Percentiles rank a stretch among this genome's conserved stretches.
Evolutionary conservation across 2,329 filamentous ascomycete genomes (phyloP).

Genomic region (Aspergillus cejpii): DNA sequence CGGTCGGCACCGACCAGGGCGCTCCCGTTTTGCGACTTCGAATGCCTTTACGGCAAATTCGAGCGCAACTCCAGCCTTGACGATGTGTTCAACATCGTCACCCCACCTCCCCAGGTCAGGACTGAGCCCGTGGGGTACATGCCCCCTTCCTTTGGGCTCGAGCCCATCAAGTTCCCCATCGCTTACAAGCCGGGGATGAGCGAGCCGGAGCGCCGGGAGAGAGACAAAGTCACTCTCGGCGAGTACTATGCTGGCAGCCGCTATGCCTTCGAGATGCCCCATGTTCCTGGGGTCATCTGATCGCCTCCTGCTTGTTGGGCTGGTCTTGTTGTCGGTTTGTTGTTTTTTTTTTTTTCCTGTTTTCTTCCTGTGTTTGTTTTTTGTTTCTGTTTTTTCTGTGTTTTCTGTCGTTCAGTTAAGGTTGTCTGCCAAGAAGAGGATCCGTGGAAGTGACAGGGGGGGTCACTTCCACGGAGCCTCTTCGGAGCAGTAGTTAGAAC

Average conservation of each 20-base stretch:
- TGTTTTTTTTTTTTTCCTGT: background rate
- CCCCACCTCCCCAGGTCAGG: too few relatives aligned
- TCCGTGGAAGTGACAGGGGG: too few relatives aligned
- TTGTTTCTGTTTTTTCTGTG: background rate
- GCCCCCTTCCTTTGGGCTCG: background rate
- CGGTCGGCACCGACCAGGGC: too few relatives aligned
- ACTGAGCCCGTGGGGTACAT: too few relatives aligned
- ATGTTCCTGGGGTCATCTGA: background rate
- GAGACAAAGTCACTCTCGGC: background rate
- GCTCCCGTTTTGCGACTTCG: background rate
- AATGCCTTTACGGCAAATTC: background rate
- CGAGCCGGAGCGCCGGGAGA: background rate
- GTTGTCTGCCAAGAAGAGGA: constrained; percentile 5
- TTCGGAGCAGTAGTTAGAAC: background rate
- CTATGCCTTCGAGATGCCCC: background rate
- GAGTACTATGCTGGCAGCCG: background rate
- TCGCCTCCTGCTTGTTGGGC: background rate
- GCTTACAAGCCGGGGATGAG: background rate
- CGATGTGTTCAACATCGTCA: background rate
- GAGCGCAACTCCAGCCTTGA: background rate
- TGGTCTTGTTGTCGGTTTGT: background rate
- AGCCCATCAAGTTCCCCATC: background rate
- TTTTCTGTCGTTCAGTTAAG: constrained; percentile 2
- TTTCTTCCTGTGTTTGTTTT: background rate
- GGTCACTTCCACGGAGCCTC: too few relatives aligned